These are phyloP conservation scores for Talaromyces stipitatus DNA, from an alignment of 495 filamentous ascomycete species.

Conservation along the genomic window DNA sequence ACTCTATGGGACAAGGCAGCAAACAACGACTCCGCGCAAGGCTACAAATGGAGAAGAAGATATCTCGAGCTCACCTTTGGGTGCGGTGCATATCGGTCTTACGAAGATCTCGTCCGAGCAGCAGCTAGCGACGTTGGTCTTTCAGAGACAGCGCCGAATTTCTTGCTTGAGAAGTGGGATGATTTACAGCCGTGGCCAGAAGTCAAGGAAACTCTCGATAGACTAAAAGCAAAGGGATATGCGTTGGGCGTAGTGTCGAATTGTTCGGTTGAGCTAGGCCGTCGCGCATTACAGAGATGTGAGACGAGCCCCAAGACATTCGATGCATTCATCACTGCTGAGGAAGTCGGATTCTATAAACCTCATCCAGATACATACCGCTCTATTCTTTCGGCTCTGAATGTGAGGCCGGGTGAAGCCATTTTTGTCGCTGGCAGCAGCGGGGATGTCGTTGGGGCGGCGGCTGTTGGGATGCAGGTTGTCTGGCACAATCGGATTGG, in stretches of 20 bases:
- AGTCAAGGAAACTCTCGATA: slow-evolving; percentile 7
- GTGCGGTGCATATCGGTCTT: slow-evolving; percentile 19
- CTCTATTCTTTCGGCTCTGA: slow-evolving; percentile 12
- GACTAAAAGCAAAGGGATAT: slow-evolving; percentile 14
- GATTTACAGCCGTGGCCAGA: slow-evolving; percentile 24
- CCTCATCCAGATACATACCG: slow-evolving; percentile 20
- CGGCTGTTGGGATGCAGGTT: slow-evolving; percentile 21
- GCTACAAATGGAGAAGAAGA: slow-evolving; percentile 16
- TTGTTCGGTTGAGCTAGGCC: slow-evolving; percentile 21
- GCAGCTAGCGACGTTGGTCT: slow-evolving; percentile 19
- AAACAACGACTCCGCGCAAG: slow-evolving; percentile 2
- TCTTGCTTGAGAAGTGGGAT: slow-evolving; percentile 17
- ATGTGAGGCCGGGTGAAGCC: slow-evolving; percentile 15
- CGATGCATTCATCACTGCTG: slow-evolving; percentile 22
- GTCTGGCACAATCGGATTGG: slow-evolving; percentile 30
- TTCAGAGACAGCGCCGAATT: slow-evolving; percentile 12
- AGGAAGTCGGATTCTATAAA: slow-evolving; percentile 25
- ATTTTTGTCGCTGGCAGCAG: slow-evolving; percentile 28
- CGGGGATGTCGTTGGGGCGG: slow-evolving; percentile 25
- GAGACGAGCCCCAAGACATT: slow-evolving; percentile 12
- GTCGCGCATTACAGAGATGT: slow-evolving; percentile 10
- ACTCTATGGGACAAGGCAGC: slow-evolving; percentile 21
- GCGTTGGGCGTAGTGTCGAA: slow-evolving; percentile 22
- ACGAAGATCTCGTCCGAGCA: slow-evolving; percentile 19
- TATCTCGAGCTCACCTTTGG: slow-evolving; percentile 23